Evolutionary conservation across 1,284 basidiomycete species (phyloP).

Genomic region (Marasmius fiardii): DNA sequence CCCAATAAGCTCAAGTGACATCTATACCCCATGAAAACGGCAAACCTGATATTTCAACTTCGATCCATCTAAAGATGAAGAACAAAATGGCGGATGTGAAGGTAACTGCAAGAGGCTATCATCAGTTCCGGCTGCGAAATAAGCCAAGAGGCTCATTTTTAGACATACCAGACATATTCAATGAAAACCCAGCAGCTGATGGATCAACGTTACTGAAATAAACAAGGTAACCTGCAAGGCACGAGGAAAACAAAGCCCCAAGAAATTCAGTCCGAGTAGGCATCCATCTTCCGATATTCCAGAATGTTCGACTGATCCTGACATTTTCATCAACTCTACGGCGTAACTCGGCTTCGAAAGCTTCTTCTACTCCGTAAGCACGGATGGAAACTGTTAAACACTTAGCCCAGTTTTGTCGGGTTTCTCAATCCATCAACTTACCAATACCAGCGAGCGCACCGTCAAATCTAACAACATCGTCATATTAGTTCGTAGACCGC

Average conservation of each 20-base stretch:
- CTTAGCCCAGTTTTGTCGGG: too few species aligned
- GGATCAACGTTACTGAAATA: constrained; percentile 39
- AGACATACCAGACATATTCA: constrained; percentile 42
- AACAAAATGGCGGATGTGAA: constrained; percentile 55
- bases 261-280: constrained; percentile 48
- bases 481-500: too few species aligned
- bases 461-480: too few species aligned
- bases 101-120: constrained; percentile 29
- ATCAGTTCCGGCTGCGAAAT: too few species aligned
- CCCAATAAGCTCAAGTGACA: background rate
- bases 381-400: constrained; percentile 58
- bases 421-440: too few species aligned
- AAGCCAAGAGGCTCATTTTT: background rate
- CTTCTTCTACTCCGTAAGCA: constrained; percentile 50
- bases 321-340: constrained; percentile 47
- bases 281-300: constrained; percentile 60
- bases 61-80: constrained; percentile 51
- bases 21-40: constrained; percentile 8
- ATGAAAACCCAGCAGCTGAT: constrained; percentile 50
- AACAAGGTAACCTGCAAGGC: constrained; percentile 51
- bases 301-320: constrained; percentile 43
- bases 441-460: too few species aligned
- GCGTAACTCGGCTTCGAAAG: constrained; percentile 42
- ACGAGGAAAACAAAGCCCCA: constrained; percentile 49
- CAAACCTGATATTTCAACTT: constrained; percentile 56